These are phyloP conservation scores for Vaccinium myrtillus DNA, from an alignment of 148 eudicot genomes.

Conservation along the genomic window DNA sequence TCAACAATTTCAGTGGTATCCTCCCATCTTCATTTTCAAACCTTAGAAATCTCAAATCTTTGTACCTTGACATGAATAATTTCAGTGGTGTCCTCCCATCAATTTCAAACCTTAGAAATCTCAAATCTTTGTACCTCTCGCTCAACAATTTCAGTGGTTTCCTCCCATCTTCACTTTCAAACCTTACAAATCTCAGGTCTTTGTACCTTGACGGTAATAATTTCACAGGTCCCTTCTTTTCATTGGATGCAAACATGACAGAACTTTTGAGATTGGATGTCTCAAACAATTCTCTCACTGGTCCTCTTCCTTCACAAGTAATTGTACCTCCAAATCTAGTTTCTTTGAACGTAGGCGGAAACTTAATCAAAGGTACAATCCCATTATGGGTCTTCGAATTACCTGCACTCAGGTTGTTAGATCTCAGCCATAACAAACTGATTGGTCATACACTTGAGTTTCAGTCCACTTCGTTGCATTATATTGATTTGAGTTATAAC, in stretches of 20 bases:
- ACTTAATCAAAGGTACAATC: too few species aligned
- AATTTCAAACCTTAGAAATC: too few species aligned
- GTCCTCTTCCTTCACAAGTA: background rate
- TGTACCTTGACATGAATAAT: background rate
- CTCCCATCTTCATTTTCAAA: background rate
- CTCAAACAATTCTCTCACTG: background rate
- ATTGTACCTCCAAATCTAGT: slow-evolving; percentile 18
- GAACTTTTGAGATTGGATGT: background rate
- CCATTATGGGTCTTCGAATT: background rate
- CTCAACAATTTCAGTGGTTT: too few species aligned
- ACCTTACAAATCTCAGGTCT: too few species aligned
- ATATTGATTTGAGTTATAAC: slow-evolving; percentile 28
- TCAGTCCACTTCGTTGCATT: slow-evolving; percentile 7
- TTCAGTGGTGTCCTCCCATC: too few species aligned
- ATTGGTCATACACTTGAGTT: slow-evolving; percentile 25
- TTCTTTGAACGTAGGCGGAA: slow-evolving; percentile 21
- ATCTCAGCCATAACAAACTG: slow-evolving; percentile 30
- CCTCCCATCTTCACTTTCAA: too few species aligned
- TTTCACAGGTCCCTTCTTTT: background rate
- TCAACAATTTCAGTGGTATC: background rate
- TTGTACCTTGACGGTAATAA: too few species aligned
- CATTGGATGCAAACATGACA: background rate
- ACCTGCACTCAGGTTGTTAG: slow-evolving; percentile 23
- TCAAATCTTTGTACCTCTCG: too few species aligned
- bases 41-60: background rate